These are phyloP conservation scores for Selaginella moellendorffii DNA, from an alignment of 75 land plant species.

Conservation along the genomic window DNA sequence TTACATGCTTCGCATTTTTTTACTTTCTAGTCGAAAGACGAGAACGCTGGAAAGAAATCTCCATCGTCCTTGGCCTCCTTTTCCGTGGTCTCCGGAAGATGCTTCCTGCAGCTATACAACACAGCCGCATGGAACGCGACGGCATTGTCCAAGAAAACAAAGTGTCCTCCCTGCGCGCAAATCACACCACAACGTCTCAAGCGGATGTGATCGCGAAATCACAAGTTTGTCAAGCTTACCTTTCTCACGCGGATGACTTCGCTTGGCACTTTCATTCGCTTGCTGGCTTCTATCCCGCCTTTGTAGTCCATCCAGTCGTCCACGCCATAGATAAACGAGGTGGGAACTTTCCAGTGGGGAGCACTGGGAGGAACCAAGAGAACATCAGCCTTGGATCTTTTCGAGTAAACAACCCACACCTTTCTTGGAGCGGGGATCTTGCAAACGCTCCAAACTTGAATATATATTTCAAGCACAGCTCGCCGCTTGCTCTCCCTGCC, in stretches of 20 bases:
- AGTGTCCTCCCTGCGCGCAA: constrained; percentile 62
- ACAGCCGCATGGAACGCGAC: constrained; percentile 62
- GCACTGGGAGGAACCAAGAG: constrained; percentile 35
- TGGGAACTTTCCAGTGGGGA: constrained; percentile 88
- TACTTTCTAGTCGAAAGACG: no score
- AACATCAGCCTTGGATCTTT: no score
- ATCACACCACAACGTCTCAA: background rate
- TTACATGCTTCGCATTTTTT: no score
- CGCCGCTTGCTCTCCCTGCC: constrained; percentile 95
- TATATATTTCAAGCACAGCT: constrained; percentile 86
- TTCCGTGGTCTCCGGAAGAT: no score
- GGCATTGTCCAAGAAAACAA: constrained; percentile 77
- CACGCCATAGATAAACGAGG: constrained; percentile 79
- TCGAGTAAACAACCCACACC: no score
- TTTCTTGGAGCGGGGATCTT: constrained; percentile 55
- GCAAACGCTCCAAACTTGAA: constrained; percentile 95
- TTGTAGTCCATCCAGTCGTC: constrained; percentile 83
- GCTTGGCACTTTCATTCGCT: constrained; percentile 65
- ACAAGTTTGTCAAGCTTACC: constrained; percentile 22
- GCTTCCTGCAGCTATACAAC: constrained; percentile 53
- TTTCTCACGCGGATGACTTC: constrained; percentile 74
- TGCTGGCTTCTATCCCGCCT: constrained; percentile 72
- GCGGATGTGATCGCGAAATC: no score
- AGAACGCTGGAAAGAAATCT: no score
- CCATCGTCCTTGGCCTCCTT: no score